Evolutionary conservation across 2,329 filamentous ascomycete species (phyloP).

Genomic region (Fusarium miscanthi): DNA sequence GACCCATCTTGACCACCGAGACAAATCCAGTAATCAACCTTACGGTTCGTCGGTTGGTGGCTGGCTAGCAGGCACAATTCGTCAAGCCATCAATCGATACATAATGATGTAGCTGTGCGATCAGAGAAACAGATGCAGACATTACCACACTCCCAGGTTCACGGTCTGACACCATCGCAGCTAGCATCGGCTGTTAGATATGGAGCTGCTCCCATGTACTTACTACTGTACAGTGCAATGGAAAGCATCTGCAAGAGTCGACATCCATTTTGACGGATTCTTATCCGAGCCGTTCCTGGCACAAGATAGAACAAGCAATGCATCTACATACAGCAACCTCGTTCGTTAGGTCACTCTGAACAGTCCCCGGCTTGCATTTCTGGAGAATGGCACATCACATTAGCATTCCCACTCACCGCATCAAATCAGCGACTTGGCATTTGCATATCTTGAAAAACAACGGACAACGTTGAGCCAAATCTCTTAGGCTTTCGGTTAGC

Average conservation of each 20-base stretch:
- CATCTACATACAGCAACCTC: background rate
- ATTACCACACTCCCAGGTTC: constrained; percentile 21
- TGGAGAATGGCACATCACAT: constrained; percentile 37
- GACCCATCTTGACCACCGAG: constrained; percentile 27
- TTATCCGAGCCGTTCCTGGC: constrained; percentile 19
- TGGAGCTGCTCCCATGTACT: background rate
- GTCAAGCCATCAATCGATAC: constrained; percentile 22
- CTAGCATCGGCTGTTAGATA: background rate
- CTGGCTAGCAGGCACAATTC: constrained; percentile 16
- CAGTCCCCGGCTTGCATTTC: constrained; percentile 31
- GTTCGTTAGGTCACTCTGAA: constrained; percentile 12
- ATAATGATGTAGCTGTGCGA: background rate
- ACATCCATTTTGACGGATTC: constrained; percentile 26
- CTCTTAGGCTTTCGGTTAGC: constrained; percentile 5
- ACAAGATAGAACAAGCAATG: background rate
- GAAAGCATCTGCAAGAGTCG: constrained; percentile 22
- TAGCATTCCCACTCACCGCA: constrained; percentile 23
- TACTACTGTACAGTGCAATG: background rate
- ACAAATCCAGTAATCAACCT: constrained; percentile 27
- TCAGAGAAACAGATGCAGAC: constrained; percentile 9
- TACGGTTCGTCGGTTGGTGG: constrained; percentile 9
- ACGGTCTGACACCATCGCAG: constrained; percentile 1
- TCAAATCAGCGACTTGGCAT: constrained; percentile 36
- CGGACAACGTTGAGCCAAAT: constrained; percentile 11
- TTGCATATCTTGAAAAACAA: constrained; percentile 19